Evolutionary conservation across 345 rosid species (phyloP), one percentile per base, ranked within the genome.

Genomic region (Clarkia xantiana): DNA sequence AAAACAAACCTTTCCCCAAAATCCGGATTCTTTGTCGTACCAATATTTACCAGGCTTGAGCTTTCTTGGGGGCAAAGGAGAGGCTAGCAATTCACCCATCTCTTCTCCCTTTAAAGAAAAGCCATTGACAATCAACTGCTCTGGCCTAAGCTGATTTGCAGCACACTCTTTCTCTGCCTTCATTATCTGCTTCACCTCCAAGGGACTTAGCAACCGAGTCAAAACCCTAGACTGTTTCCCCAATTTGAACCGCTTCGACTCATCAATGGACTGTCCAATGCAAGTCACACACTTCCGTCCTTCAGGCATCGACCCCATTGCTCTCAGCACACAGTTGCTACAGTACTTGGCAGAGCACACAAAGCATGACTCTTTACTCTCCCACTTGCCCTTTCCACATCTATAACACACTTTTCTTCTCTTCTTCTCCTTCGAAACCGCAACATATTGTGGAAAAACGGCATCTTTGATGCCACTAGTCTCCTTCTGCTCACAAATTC

Each of bases 301-400:
- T 75, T 93, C 97, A 5, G 97, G 99, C 99, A 93, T 93, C 2
- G 99, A 93, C 23, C 99, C 99, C 99, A 93, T 93, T 2, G 97
- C 97, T 62, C 95, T 71, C 51, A 93, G 93, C 51, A 87, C 84
- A 54, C 97, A 93, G 76, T 69, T 87, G 62, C 96, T 75, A 61
- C 99, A 93, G 56, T 82, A 93, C 71, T 73, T 84, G 18, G 82
- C 79, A 67, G 80, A 94, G 69, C 99, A 93, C 50, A 93, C 99
- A 36, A 84, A 68, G 59, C 99, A 93, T 5, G 94, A 77, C 55
- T 87, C 99, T 62, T 87, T 93, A 19, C 74, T 58, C 56, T 93
- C 99, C 99, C 99, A 93, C 72, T 88, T 93, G 18, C 81, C 80
- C 71, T 77, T 93, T 2, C 91, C 81, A 34, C 99, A 93, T 58